Evolutionary conservation across 1,284 basidiomycete genomes (phyloP).

Genomic region (Cyathus pygmaeus): DNA sequence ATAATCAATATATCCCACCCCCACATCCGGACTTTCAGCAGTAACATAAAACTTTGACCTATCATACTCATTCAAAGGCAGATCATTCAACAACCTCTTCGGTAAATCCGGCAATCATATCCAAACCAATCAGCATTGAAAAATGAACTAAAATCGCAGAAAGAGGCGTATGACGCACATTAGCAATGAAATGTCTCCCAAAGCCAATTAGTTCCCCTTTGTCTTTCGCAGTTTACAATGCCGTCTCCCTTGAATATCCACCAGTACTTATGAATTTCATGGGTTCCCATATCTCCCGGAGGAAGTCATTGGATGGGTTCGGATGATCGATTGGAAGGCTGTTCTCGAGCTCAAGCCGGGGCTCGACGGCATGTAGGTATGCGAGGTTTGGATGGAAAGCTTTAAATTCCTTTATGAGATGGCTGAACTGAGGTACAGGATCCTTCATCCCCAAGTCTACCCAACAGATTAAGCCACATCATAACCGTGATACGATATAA

Average conservation of each 20-base stretch:
- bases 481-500: background rate
- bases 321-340: slow-evolving; percentile 15
- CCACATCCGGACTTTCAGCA: too few species aligned
- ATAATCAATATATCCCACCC: too few species aligned
- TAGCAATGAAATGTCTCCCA: slow-evolving; percentile 60
- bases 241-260: slow-evolving; percentile 49
- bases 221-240: slow-evolving; percentile 40
- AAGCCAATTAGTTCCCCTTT: slow-evolving; percentile 54
- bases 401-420: slow-evolving; percentile 45
- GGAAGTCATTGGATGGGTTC: slow-evolving; percentile 42
- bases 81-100: too few species aligned
- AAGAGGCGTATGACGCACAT: slow-evolving; percentile 41
- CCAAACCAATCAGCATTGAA: background rate
- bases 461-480: background rate
- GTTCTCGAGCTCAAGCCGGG: slow-evolving; percentile 37
- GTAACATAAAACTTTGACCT: too few species aligned
- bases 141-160: background rate
- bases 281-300: slow-evolving; percentile 44
- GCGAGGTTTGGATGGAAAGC: slow-evolving; percentile 56
- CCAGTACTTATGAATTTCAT: slow-evolving; percentile 60
- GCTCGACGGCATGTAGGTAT: slow-evolving; percentile 68
- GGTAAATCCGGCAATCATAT: background rate
- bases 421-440: slow-evolving; percentile 54
- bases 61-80: too few species aligned
- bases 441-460: slow-evolving; percentile 57